Conservation (phyloP, 176 grass and related monocot species). For the Triticum dicoccoides region DNA sequence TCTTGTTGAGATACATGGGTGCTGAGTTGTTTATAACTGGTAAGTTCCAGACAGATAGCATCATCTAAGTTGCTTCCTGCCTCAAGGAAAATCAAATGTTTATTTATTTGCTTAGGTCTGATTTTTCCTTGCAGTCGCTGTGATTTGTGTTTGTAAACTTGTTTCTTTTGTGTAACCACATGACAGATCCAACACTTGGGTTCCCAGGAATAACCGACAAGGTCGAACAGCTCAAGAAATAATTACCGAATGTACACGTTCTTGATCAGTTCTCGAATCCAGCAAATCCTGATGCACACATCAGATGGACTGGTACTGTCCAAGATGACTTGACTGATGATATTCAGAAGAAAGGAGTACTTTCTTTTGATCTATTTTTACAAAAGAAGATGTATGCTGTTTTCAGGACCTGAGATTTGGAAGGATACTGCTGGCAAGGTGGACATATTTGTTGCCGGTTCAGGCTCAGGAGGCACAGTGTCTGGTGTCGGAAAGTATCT, state of each 20-base stretch:
- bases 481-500: slow-evolving; percentile 69
- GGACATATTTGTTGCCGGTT: slow-evolving; percentile 44
- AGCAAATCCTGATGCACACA: slow-evolving; percentile 65
- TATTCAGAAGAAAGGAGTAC: neutral
- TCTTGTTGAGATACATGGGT: slow-evolving; percentile 72
- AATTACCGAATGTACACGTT: slow-evolving; percentile 44
- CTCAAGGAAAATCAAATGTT: neutral
- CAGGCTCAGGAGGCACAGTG: slow-evolving; percentile 71
- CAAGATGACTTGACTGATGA: neutral
- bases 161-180: neutral
- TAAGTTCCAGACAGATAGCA: slow-evolving; percentile 8
- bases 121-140: neutral
- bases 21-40: slow-evolving; percentile 57
- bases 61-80: neutral
- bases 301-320: slow-evolving; percentile 52
- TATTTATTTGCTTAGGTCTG: neutral
- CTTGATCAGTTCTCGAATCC: slow-evolving; percentile 57
- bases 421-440: slow-evolving; percentile 51
- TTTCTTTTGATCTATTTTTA: neutral
- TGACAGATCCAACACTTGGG: slow-evolving; percentile 57
- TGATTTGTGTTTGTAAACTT: neutral
- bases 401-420: slow-evolving; percentile 62
- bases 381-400: neutral
- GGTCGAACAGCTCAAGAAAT: slow-evolving; percentile 53
- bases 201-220: slow-evolving; percentile 39